A percentile compares a stretch with the other conserved stretches of the same genome.
phyloP scores from a whole-genome alignment of 2,329 filamentous ascomycete species.

The Venturia nashicola region DNA sequence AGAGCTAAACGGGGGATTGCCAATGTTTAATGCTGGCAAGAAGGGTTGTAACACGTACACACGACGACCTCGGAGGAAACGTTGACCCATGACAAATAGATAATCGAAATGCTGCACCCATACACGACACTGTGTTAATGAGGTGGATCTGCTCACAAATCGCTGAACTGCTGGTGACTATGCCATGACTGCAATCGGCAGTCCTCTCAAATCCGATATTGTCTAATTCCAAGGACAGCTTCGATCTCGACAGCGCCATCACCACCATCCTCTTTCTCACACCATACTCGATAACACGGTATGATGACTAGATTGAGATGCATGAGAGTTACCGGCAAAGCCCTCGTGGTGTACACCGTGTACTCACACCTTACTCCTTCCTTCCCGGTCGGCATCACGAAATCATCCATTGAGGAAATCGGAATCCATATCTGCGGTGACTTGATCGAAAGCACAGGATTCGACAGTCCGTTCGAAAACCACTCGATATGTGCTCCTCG shows the following conservation, averaged over 20 bases:
- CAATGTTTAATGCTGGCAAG: not conserved
- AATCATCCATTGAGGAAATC: not conserved
- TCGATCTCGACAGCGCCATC: not conserved
- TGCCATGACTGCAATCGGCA: not conserved
- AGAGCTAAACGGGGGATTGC: not conserved
- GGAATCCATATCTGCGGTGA: not conserved
- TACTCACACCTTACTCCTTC: not conserved
- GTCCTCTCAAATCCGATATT: not conserved
- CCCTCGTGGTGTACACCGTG: not conserved
- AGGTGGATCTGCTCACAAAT: not conserved
- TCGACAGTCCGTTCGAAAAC: conserved; percentile 24
- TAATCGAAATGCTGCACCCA: not conserved
- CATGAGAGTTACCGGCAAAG: not conserved
- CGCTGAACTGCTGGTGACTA: not conserved
- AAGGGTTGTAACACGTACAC: not conserved
- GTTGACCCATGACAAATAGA: not conserved
- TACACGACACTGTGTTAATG: not conserved
- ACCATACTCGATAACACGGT: conserved; percentile 22
- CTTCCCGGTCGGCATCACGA: not conserved
- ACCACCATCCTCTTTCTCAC: conserved; percentile 13
- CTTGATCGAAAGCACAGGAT: not conserved
- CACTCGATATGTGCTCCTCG: conserved; percentile 69
- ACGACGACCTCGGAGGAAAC: not conserved
- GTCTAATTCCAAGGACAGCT: not conserved
- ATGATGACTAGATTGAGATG: conserved; percentile 13